Percentiles rank a stretch among this genome's conserved stretches.
Evolutionary conservation across 2,329 filamentous ascomycete species (phyloP).

Genomic region (Monascus ruber): DNA sequence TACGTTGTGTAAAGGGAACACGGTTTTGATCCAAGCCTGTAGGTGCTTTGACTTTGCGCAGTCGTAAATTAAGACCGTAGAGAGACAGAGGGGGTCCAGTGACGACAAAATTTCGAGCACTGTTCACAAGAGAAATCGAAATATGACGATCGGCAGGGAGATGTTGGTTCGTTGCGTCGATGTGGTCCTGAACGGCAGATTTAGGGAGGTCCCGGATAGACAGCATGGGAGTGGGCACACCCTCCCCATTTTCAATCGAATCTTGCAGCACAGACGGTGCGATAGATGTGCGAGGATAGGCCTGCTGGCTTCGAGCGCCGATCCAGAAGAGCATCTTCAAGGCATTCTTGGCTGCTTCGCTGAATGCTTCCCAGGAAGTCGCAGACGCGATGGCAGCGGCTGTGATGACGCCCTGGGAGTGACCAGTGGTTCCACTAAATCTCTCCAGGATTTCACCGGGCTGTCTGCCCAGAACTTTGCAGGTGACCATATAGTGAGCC

Average conservation of each 20-base stretch:
- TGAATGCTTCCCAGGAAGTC: constrained; percentile 86
- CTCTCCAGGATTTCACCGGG: constrained; percentile 79
- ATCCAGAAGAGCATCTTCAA: constrained; percentile 98
- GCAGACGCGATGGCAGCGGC: constrained; percentile 85
- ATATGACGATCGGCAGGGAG: constrained; percentile 87
- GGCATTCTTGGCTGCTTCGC: constrained; percentile 64
- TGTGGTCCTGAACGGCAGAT: constrained; percentile 85
- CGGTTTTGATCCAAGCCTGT: constrained; percentile 95
- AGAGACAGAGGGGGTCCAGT: constrained; percentile 92
- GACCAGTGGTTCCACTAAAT: constrained; percentile 80
- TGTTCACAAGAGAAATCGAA: constrained; percentile 90
- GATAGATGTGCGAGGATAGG: constrained; percentile 88
- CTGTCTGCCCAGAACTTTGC: constrained; percentile 78
- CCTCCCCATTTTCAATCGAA: constrained; percentile 87
- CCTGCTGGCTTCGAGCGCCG: constrained; percentile 90
- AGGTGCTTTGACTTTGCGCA: constrained; percentile 93
- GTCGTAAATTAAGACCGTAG: constrained; percentile 86
- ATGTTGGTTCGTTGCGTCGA: constrained; percentile 94
- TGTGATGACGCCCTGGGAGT: constrained; percentile 92
- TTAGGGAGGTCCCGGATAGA: constrained; percentile 89
- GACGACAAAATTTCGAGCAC: constrained; percentile 90
- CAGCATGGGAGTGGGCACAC: constrained; percentile 92
- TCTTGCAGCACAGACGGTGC: constrained; percentile 85
- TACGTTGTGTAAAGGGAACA: constrained; percentile 88
- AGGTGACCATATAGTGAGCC: constrained; percentile 89